Evolutionary conservation across 1,139 yeast species (phyloP).

Genomic region (Suhomyces yuchorum): DNA sequence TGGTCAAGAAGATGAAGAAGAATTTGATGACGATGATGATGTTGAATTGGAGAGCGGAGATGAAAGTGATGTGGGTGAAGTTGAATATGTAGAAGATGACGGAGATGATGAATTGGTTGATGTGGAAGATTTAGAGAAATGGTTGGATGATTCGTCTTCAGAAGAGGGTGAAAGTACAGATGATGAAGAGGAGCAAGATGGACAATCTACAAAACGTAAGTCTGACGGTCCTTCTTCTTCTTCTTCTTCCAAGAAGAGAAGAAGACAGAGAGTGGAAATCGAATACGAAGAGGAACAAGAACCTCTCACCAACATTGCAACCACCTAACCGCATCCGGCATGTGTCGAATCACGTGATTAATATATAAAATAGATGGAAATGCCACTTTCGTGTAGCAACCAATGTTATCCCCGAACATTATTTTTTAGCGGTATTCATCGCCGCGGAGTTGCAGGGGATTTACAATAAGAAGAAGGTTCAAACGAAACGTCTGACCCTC

Average conservation of each 20-base stretch:
- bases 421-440: not conserved
- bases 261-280: slow-evolving; percentile 79
- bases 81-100: slow-evolving; percentile 83
- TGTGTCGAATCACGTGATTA: slow-evolving; percentile 9
- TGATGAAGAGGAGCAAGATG: slow-evolving; percentile 24
- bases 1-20: slow-evolving; percentile 60
- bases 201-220: slow-evolving; percentile 39
- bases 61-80: slow-evolving; percentile 73
- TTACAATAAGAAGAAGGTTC: not conserved
- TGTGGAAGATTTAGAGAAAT: slow-evolving; percentile 85
- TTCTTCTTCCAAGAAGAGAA: slow-evolving; percentile 46
- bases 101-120: slow-evolving; percentile 90
- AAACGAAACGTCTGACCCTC: not conserved
- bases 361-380: slow-evolving; percentile 2
- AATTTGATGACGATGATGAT: slow-evolving; percentile 58
- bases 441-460: not conserved
- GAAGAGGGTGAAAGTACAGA: slow-evolving; percentile 19
- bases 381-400: not conserved
- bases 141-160: slow-evolving; percentile 72
- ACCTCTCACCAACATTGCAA: slow-evolving; percentile 36
- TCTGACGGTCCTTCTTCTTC: slow-evolving; percentile 38
- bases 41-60: slow-evolving; percentile 60
- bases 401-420: not conserved
- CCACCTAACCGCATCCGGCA: slow-evolving; percentile 9
- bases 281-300: slow-evolving; percentile 78